Percentiles rank a stretch among this genome's conserved stretches.
Conservation (phyloP, 176 grass and related monocot genomes). For the Raddia distichophylla region DNA sequence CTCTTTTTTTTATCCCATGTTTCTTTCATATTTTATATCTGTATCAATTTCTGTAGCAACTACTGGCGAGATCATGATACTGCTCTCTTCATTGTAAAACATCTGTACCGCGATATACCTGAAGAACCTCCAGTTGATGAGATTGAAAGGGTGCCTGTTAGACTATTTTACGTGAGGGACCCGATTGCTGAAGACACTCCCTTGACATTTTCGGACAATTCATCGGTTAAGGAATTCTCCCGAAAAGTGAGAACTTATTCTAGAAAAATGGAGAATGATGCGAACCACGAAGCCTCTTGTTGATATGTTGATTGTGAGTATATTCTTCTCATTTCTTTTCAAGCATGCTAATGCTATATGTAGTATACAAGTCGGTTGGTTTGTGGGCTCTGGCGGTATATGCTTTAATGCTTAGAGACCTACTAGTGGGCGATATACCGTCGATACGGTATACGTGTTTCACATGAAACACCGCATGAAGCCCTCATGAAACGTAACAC, state of each 20-base stretch:
- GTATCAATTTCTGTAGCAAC: constrained; percentile 58
- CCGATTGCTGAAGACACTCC: constrained; percentile 77
- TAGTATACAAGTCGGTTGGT: neutral
- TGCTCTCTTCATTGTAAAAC: constrained; percentile 93
- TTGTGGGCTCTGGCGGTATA: neutral
- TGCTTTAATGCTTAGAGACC: no score
- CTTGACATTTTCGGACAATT: constrained; percentile 83
- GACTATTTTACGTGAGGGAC: constrained; percentile 81
- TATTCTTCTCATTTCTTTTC: constrained; percentile 4
- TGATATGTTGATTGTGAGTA: constrained; percentile 21
- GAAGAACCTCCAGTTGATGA: constrained; percentile 70
- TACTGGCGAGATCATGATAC: constrained; percentile 98
- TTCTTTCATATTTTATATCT: constrained; percentile 18
- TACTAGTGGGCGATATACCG: no score
- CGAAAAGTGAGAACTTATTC: constrained; percentile 67
- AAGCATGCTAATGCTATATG: neutral
- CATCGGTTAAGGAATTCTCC: constrained; percentile 74
- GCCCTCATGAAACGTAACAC: no score
- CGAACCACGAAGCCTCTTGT: constrained; percentile 35
- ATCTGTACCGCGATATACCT: constrained; percentile 87
- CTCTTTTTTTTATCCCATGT: constrained; percentile 3
- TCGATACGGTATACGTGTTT: no score
- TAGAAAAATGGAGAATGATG: constrained; percentile 47
- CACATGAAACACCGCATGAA: no score
- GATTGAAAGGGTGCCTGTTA: constrained; percentile 45